Percentiles rank a stretch among this genome's conserved stretches.
Conservation (phyloP, 1,284 basidiomycete genomes). For the Ganoderma lucidum region DNA sequence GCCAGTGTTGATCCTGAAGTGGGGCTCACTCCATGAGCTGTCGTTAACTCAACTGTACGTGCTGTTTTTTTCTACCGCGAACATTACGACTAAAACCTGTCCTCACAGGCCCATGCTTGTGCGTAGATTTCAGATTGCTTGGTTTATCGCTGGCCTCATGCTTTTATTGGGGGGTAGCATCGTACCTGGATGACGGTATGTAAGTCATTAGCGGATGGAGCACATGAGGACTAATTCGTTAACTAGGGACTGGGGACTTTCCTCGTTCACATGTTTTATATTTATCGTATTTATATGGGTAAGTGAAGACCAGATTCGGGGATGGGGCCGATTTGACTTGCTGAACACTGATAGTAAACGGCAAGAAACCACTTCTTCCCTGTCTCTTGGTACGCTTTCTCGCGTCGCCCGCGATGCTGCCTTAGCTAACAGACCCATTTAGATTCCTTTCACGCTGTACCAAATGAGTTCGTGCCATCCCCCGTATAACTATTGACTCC, state of each 20-base stretch:
- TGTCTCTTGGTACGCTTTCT: neutral
- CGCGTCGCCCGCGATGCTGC: neutral
- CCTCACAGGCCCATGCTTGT: neutral
- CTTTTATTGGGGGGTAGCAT: neutral
- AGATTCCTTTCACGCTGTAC: neutral
- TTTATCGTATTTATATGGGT: conserved; percentile 10
- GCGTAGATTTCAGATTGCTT: neutral
- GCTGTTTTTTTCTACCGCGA: neutral
- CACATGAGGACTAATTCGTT: neutral
- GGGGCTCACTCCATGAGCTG: neutral
- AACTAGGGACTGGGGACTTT: neutral
- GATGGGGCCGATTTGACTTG: neutral
- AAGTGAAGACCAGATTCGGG: neutral
- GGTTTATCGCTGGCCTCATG: neutral
- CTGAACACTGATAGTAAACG: neutral
- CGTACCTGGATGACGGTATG: neutral
- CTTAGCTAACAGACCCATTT: neutral
- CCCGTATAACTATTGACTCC: no score
- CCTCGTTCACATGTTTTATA: conserved; percentile 9
- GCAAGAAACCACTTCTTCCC: neutral
- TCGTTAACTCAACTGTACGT: neutral
- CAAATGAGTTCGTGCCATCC: neutral
- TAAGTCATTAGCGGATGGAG: neutral
- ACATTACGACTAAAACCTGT: neutral
- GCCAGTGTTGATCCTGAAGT: conserved; percentile 10